Evolutionary conservation across 768 basidiomycete species (phyloP).

Genomic region (Phaffia australis): DNA sequence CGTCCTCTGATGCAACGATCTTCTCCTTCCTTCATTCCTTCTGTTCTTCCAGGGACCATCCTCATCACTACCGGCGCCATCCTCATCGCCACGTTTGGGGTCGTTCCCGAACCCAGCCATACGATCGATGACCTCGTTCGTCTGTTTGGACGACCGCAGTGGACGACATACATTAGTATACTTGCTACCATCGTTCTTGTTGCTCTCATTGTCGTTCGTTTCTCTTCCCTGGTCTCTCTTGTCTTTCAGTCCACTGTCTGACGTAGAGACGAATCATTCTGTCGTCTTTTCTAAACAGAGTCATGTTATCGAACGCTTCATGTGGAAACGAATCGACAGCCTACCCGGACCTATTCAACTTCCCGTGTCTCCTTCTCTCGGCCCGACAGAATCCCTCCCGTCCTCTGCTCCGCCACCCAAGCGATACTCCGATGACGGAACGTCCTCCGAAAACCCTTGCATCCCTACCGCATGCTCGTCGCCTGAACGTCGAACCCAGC

Average conservation of each 20-base stretch:
- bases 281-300: slow-evolving; percentile 44
- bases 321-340: slow-evolving; percentile 32
- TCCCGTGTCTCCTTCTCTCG: slow-evolving; percentile 23
- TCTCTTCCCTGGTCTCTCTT: not conserved
- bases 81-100: slow-evolving; percentile 81
- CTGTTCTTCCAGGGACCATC: slow-evolving; percentile 44
- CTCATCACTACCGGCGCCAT: slow-evolving; percentile 81
- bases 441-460: slow-evolving; percentile 6
- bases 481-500: slow-evolving; percentile 32
- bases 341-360: slow-evolving; percentile 16
- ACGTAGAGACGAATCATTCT: not conserved
- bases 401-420: slow-evolving; percentile 21
- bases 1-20: not conserved
- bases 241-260: not conserved
- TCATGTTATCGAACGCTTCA: slow-evolving; percentile 58
- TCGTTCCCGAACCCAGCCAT: slow-evolving; percentile 77
- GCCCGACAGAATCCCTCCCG: slow-evolving; percentile 29
- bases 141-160: slow-evolving; percentile 64
- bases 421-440: not conserved
- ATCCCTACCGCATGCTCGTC: slow-evolving; percentile 14
- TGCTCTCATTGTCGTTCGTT: slow-evolving; percentile 51
- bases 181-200: slow-evolving; percentile 52
- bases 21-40: slow-evolving; percentile 1
- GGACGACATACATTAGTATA: slow-evolving; percentile 69
- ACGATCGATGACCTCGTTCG: slow-evolving; percentile 71